Evolutionary conservation across 2,329 filamentous ascomycete genomes (phyloP), one percentile per base, ranked within the genome.

Genomic region (Furcasterigmium sp.): DNA sequence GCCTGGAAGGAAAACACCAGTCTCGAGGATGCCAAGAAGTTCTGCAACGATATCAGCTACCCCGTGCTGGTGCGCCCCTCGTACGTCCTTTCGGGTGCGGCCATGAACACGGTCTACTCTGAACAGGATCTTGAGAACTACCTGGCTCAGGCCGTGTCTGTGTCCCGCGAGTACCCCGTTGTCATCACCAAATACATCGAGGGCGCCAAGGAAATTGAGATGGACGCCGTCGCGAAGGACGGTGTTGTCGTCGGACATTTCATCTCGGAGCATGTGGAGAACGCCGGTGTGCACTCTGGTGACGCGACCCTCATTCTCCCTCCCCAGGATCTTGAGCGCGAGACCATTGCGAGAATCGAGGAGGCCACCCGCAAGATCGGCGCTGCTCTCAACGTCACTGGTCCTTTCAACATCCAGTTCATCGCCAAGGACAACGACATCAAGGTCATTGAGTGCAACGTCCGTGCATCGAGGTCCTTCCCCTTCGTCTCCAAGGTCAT

Each of bases 181-280:
- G 93, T 98, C 48, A 97, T 98, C 59, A 97, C 91, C 48, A 98
- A 98, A 72, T 98, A 97, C 69, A 97, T 98, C 53, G 93, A 98
- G 73, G 93, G 95, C 53, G 93, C 93, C 52, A 97, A 98, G 75
- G 93, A 98, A 65, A 97, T 98, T 51, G 93, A 98, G 68, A 97
- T 98, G 93, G 93, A 98, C 56, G 93, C 93, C 32, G 93, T 98
- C 36, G 93, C 91, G 42, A 85, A 84, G 56, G 85, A 94, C 54
- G 93, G 93, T 59, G 84, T 79, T 43, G 86, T 97, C 67, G 81
- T 96, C 45, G 90, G 91, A 11, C 93, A 97, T 64, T 97, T 97
- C 67, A 88, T 98, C 60, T 97, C 91, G 0, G 93, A 98, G 73
- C 93, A 98, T 64, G 93, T 98, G 34, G 93, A 98, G 68, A 97